Conservation (phyloP, 768 basidiomycete species). For the Hericium alpestre region DNA sequence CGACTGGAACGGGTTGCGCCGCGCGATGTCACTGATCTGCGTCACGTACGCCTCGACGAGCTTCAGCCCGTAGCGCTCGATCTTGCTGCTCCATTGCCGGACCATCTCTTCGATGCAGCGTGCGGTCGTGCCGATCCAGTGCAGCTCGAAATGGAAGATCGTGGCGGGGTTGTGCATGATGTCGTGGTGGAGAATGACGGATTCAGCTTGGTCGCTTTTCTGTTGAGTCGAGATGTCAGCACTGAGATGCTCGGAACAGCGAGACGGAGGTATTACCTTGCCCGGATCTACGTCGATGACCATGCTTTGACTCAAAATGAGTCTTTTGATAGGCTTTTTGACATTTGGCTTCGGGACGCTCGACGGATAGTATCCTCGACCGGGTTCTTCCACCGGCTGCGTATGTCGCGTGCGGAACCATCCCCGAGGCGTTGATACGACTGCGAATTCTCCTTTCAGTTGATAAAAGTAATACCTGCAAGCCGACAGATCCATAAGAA, state of each 20-base stretch:
- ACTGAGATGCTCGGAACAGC: neutral
- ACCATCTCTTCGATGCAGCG: constrained; percentile 84
- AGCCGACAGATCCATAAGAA: neutral
- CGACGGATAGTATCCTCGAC: constrained; percentile 23
- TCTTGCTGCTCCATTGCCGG: constrained; percentile 67
- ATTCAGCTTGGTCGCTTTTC: constrained; percentile 82
- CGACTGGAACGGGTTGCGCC: constrained; percentile 84
- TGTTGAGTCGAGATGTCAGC: constrained; percentile 19
- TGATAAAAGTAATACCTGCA: constrained; percentile 82
- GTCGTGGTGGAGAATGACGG: constrained; percentile 84
- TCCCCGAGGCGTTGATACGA: constrained; percentile 56
- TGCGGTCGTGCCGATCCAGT: constrained; percentile 94
- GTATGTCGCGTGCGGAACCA: constrained; percentile 48
- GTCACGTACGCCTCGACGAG: constrained; percentile 91
- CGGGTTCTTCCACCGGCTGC: neutral
- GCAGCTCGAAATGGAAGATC: constrained; percentile 93
- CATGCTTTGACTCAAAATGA: constrained; percentile 82
- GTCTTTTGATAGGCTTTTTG: constrained; percentile 42
- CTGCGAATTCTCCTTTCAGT: constrained; percentile 64
- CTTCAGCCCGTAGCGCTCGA: constrained; percentile 83
- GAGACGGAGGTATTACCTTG: constrained; percentile 36
- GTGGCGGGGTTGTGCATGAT: constrained; percentile 91
- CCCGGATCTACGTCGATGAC: constrained; percentile 77
- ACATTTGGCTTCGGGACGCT: constrained; percentile 25
- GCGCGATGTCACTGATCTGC: constrained; percentile 79